Evolutionary conservation across 805 yeast species (phyloP).

Genomic region (Danielia oregonensis): DNA sequence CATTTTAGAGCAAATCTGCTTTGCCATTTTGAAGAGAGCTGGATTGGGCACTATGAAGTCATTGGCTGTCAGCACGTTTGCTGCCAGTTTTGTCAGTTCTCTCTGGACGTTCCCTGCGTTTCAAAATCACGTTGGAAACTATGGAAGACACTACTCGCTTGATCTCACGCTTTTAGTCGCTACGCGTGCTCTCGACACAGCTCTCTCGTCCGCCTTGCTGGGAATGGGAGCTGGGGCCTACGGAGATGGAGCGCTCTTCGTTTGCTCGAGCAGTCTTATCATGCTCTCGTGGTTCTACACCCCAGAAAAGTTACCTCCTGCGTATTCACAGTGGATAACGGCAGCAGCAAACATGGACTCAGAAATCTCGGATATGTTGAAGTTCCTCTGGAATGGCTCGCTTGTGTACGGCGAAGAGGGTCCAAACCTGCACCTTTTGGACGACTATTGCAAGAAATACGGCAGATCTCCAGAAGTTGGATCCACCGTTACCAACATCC

Average conservation of each 20-base stretch:
- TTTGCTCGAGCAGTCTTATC: constrained; percentile 26
- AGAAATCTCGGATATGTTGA: constrained; percentile 31
- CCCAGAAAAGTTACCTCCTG: constrained; percentile 40
- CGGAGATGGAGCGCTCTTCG: constrained; percentile 30
- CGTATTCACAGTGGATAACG: constrained; percentile 46
- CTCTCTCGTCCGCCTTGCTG: constrained; percentile 3
- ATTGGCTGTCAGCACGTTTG: constrained; percentile 21
- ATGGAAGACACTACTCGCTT: constrained; percentile 29
- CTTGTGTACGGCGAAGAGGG: constrained; percentile 34
- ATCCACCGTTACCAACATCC: constrained; percentile 22
- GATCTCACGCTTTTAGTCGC: constrained; percentile 35
- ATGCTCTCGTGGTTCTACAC: constrained; percentile 38
- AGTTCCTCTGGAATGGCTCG: constrained; percentile 25
- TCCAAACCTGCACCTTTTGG: constrained; percentile 26
- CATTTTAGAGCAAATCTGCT: constrained; percentile 23
- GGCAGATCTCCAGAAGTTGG: constrained; percentile 33
- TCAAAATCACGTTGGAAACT: constrained; percentile 27
- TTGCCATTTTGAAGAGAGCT: constrained; percentile 8
- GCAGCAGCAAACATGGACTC: constrained; percentile 46
- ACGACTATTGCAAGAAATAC: constrained; percentile 26
- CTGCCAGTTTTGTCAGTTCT: constrained; percentile 27
- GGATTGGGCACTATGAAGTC: constrained; percentile 1
- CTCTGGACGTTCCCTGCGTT: constrained; percentile 26
- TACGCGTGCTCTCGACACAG: constrained; percentile 35
- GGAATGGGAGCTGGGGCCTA: constrained; percentile 1